phyloP scores from a whole-genome alignment of 371 early-diverging fungal species.

The Batkoa obscura region DNA sequence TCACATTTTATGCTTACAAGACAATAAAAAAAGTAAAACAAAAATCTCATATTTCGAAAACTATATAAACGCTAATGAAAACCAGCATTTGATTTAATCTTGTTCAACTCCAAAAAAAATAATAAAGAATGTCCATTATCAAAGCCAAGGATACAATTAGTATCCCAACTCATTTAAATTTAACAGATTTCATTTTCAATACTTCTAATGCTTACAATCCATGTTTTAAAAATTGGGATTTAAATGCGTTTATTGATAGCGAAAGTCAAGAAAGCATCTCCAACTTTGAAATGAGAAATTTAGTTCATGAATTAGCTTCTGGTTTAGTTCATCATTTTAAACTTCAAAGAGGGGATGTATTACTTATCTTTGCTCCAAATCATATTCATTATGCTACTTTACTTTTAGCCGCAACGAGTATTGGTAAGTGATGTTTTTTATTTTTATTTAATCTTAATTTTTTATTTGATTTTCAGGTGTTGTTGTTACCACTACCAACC shows the following conservation, averaged over 20 bases:
- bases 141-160: neutral
- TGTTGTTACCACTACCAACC: slow-evolving; percentile 43
- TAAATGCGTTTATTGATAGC: neutral
- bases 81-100: no score
- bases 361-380: slow-evolving; percentile 51
- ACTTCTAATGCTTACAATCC: neutral
- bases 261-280: neutral
- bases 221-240: neutral
- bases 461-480: slow-evolving; percentile 25
- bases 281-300: neutral
- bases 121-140: neutral
- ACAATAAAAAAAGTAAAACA: no score
- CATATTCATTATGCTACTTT: slow-evolving; percentile 17
- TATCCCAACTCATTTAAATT: neutral
- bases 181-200: neutral
- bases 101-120: no score
- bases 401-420: slow-evolving; percentile 11
- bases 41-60: no score
- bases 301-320: neutral
- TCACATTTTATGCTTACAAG: no score
- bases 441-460: slow-evolving; percentile 14
- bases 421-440: neutral
- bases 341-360: slow-evolving; percentile 31
- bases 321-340: neutral
- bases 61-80: no score